Evolutionary conservation across 306 rosid species (phyloP).

Genomic region (Glycine tomentella): DNA sequence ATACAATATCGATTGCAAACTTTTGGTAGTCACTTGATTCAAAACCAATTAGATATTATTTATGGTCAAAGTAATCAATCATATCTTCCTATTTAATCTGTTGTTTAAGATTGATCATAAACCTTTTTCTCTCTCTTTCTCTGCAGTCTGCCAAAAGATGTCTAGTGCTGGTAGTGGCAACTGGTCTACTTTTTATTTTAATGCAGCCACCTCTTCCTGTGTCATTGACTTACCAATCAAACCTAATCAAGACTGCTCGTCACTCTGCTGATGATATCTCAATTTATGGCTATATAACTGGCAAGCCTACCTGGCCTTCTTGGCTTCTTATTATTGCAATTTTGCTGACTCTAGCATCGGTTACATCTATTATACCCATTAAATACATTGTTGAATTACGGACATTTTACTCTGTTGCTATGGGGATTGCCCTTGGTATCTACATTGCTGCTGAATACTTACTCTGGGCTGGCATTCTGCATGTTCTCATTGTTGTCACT

Average conservation of each 20-base stretch:
- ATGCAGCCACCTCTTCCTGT: constrained; percentile 96
- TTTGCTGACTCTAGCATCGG: constrained; percentile 90
- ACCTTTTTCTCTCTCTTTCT: not conserved
- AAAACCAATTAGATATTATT: not conserved
- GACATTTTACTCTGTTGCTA: constrained; percentile 81
- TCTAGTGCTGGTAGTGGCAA: constrained; percentile 86
- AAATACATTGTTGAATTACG: constrained; percentile 92
- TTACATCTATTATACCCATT: constrained; percentile 88
- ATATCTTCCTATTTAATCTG: constrained; percentile 13
- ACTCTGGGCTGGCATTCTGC: constrained; percentile 83
- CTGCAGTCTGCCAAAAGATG: constrained; percentile 95
- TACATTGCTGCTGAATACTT: constrained; percentile 93
- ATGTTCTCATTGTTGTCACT: constrained; percentile 82
- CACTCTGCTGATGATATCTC: constrained; percentile 93
- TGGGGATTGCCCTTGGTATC: constrained; percentile 90
- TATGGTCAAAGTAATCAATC: constrained; percentile 15
- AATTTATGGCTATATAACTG: constrained; percentile 84
- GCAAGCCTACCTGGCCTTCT: constrained; percentile 97
- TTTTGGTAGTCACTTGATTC: not conserved
- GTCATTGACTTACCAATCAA: constrained; percentile 82
- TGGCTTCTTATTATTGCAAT: constrained; percentile 93
- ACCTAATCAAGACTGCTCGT: constrained; percentile 84
- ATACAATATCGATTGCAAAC: constrained; percentile 32
- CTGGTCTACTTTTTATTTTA: constrained; percentile 84
- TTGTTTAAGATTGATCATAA: constrained; percentile 40